phyloP scores from a whole-genome alignment of 1,139 yeast species.

The Geotrichum fermentans region DNA sequence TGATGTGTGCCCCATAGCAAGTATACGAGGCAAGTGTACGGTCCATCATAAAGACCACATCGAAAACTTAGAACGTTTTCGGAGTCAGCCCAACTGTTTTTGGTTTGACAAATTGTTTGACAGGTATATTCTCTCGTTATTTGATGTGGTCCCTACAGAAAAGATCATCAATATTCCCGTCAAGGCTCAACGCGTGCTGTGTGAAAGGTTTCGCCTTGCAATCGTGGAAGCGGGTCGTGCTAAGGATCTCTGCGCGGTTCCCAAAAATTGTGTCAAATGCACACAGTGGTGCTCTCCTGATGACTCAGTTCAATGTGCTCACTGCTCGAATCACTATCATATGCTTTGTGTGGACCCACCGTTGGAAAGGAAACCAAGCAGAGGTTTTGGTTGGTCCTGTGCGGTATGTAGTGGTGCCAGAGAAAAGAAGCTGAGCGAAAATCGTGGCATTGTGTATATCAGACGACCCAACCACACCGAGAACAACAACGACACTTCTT shows the following conservation, averaged over 20 bases:
- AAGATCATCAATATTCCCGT: slow-evolving; percentile 53
- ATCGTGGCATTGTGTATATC: slow-evolving; percentile 23
- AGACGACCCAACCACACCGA: not conserved
- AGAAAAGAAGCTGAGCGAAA: slow-evolving; percentile 28
- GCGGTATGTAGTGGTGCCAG: slow-evolving; percentile 54
- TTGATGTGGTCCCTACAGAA: slow-evolving; percentile 66
- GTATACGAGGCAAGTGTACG: slow-evolving; percentile 70
- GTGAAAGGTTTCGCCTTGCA: slow-evolving; percentile 65
- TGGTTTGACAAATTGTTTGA: slow-evolving; percentile 86
- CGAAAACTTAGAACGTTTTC: slow-evolving; percentile 52
- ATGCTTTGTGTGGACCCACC: slow-evolving; percentile 88
- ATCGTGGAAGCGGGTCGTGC: slow-evolving; percentile 71
- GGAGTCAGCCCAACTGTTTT: slow-evolving; percentile 61
- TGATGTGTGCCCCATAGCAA: slow-evolving; percentile 71
- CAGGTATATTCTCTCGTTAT: slow-evolving; percentile 69
- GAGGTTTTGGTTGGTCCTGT: slow-evolving; percentile 95
- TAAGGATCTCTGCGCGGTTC: slow-evolving; percentile 58
- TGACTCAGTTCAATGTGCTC: slow-evolving; percentile 81
- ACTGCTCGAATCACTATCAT: slow-evolving; percentile 66
- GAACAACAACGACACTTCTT: not conserved
- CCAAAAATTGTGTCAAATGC: slow-evolving; percentile 70
- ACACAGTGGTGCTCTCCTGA: slow-evolving; percentile 75
- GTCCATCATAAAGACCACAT: slow-evolving; percentile 68
- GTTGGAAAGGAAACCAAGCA: slow-evolving; percentile 65
- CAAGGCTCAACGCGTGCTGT: slow-evolving; percentile 57